Percentiles rank a stretch among this genome's conserved stretches.
phyloP scores from a whole-genome alignment of 768 basidiomycete species.

The Suillus decipiens region DNA sequence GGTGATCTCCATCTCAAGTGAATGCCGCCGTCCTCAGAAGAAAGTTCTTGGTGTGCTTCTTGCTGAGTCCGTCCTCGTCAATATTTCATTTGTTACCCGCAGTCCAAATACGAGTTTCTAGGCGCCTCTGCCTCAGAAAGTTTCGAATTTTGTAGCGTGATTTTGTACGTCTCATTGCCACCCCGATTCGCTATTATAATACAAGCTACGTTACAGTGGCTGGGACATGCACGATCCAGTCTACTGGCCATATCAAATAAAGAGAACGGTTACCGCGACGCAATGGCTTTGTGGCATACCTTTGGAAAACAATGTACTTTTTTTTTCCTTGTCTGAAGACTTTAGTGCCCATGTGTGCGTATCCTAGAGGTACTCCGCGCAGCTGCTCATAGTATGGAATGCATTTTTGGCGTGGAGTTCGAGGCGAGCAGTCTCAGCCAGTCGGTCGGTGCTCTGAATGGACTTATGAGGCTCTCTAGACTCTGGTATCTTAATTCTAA shows the following conservation, averaged over 20 bases:
- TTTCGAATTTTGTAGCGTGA: too few species aligned
- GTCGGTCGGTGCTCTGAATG: background rate
- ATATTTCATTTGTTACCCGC: constrained; percentile 17
- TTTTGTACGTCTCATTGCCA: too few species aligned
- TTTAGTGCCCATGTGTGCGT: constrained; percentile 70
- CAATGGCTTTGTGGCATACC: constrained; percentile 86
- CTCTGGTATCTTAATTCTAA: constrained; percentile 82
- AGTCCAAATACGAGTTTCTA: too few species aligned
- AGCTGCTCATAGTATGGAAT: constrained; percentile 52
- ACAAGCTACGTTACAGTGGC: constrained; percentile 47
- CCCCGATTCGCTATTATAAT: background rate
- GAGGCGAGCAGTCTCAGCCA: constrained; percentile 56
- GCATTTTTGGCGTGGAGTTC: constrained; percentile 89
- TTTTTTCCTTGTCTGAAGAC: constrained; percentile 94
- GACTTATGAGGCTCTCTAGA: constrained; percentile 29
- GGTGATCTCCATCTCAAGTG: constrained; percentile 45
- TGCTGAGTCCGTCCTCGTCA: background rate
- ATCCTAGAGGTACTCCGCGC: constrained; percentile 80
- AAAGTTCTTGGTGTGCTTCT: constrained; percentile 77
- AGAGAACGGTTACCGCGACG: constrained; percentile 89
- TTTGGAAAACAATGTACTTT: constrained; percentile 89
- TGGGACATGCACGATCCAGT: constrained; percentile 92
- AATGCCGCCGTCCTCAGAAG: constrained; percentile 87
- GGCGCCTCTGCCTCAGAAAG: too few species aligned
- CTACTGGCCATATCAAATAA: constrained; percentile 91